Conservation (phyloP, 768 basidiomycete species). For the Cystofilobasidium macerans region DNA sequence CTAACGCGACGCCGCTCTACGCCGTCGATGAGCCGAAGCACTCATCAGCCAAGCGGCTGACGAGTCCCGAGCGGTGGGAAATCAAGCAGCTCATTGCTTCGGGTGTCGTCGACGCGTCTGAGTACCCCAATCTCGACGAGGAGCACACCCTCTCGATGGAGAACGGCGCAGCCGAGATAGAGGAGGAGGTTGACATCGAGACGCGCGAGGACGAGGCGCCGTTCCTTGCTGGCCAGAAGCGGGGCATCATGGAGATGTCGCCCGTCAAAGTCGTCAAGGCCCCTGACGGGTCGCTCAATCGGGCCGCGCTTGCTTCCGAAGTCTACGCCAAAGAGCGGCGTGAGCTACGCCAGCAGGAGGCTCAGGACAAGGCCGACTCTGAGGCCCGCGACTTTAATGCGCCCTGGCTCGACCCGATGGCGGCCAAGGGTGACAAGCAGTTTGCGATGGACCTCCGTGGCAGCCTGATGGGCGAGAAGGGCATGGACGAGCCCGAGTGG, state of each 20-base stretch:
- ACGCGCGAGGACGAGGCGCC: slow-evolving; percentile 92
- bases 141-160: slow-evolving; percentile 62
- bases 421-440: slow-evolving; percentile 66
- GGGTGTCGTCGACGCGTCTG: slow-evolving; percentile 78
- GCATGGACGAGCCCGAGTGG: slow-evolving; percentile 77
- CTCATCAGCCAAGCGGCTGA: slow-evolving; percentile 75
- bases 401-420: slow-evolving; percentile 98
- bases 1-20: slow-evolving; percentile 71
- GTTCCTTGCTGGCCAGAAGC: slow-evolving; percentile 92
- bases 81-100: slow-evolving; percentile 98
- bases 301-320: slow-evolving; percentile 87
- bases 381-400: slow-evolving; percentile 88
- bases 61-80: slow-evolving; percentile 97
- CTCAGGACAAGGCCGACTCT: slow-evolving; percentile 84
- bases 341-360: slow-evolving; percentile 86
- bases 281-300: slow-evolving; percentile 90
- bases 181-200: slow-evolving; percentile 95
- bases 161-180: slow-evolving; percentile 60
- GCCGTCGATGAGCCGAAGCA: slow-evolving; percentile 43
- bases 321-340: slow-evolving; percentile 88
- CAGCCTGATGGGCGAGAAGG: slow-evolving; percentile 62
- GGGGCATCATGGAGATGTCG: slow-evolving; percentile 84
- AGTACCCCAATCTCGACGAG: slow-evolving; percentile 87
- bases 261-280: slow-evolving; percentile 98
- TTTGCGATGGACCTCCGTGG: slow-evolving; percentile 85